Evolutionary conservation across 2,329 filamentous ascomycete genomes (phyloP).

Genomic region (Hortaea sp.): DNA sequence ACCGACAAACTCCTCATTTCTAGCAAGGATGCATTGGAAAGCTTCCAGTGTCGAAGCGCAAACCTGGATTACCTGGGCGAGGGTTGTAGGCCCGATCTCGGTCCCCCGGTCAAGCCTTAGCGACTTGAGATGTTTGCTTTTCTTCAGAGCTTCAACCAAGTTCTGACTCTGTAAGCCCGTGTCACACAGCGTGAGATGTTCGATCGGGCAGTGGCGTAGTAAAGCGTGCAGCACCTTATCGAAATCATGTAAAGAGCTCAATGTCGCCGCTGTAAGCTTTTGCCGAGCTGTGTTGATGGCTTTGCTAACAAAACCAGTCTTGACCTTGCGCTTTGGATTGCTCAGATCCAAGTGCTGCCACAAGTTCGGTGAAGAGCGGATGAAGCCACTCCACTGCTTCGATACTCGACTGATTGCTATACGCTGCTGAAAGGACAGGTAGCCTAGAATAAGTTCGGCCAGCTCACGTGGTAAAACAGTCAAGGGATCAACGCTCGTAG

Average conservation of each 20-base stretch:
- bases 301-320: constrained; percentile 31
- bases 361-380: constrained; percentile 36
- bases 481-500: constrained; percentile 42
- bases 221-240: constrained; percentile 31
- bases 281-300: constrained; percentile 32
- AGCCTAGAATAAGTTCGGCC: constrained; percentile 40
- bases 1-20: background rate
- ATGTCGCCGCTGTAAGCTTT: constrained; percentile 25
- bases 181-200: constrained; percentile 24
- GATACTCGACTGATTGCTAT: constrained; percentile 45
- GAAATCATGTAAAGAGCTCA: constrained; percentile 29
- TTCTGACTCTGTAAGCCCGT: constrained; percentile 16
- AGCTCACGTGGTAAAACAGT: constrained; percentile 45
- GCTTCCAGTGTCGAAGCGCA: background rate
- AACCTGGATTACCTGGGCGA: background rate
- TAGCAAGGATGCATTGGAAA: constrained; percentile 1
- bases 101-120: constrained; percentile 10
- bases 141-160: constrained; percentile 9
- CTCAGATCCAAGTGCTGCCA: constrained; percentile 47
- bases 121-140: constrained; percentile 10
- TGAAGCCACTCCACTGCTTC: constrained; percentile 44
- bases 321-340: constrained; percentile 32
- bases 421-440: constrained; percentile 41
- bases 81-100: constrained; percentile 7
- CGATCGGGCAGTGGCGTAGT: constrained; percentile 25